Evolutionary conservation across 176 grass and related monocot genomes (phyloP).

Genomic region (Oryza glaberrima): DNA sequence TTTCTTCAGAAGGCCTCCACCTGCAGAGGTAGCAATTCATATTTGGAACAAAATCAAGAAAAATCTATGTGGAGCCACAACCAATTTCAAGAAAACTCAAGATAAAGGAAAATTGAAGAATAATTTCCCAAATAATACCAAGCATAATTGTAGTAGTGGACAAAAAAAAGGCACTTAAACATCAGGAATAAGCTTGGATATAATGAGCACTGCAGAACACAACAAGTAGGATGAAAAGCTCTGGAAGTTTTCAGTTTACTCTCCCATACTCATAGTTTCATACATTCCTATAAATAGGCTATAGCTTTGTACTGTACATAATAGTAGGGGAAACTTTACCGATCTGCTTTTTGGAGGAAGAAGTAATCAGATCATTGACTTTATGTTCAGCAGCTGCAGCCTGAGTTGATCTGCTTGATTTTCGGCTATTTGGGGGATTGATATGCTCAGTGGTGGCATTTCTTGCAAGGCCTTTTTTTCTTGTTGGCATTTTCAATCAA

Average conservation of each 20-base stretch:
- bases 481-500: slow-evolving; percentile 72
- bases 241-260: not conserved
- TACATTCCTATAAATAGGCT: not conserved
- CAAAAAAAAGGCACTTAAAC: too few relatives aligned
- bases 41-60: not conserved
- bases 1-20: slow-evolving; percentile 36
- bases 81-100: slow-evolving; percentile 5
- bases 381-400: slow-evolving; percentile 67
- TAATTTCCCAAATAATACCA: not conserved
- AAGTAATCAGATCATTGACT: slow-evolving; percentile 87
- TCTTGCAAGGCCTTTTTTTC: slow-evolving; percentile 71
- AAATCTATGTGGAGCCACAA: not conserved
- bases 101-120: not conserved
- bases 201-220: not conserved
- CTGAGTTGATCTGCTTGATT: slow-evolving; percentile 56
- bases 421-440: slow-evolving; percentile 43
- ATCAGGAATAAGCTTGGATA: too few relatives aligned
- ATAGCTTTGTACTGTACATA: not conserved
- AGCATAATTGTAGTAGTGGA: not conserved
- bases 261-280: not conserved
- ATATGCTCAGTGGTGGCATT: slow-evolving; percentile 52
- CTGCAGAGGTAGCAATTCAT: slow-evolving; percentile 38
- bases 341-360: slow-evolving; percentile 83
- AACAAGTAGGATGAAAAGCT: not conserved
- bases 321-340: slow-evolving; percentile 42